Base-by-base conservation (phyloP, 768 basidiomycete species). In the Gymnopilus junonius region DNA sequence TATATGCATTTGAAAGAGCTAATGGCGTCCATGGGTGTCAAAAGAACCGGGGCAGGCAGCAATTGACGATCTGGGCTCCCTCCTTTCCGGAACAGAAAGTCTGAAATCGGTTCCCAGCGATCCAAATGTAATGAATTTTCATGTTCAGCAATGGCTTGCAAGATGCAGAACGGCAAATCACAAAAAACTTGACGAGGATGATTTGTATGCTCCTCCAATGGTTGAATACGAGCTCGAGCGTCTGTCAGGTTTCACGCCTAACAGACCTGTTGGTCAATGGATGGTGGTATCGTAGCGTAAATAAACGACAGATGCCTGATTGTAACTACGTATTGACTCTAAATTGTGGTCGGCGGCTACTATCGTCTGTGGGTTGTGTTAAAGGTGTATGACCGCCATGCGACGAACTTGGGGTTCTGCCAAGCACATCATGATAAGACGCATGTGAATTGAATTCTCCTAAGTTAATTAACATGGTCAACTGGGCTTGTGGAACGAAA, bases 381-480 rank as follows among this genome's bases (percentile, higher is more conserved):
- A 77, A 74, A 23, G 87, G 87, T 35, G 87, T 83, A 53, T 77
- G 75, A 23, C 82, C 85, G n/a, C 87, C 87, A 71, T 88, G 82
- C 21, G 82, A 84, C 29, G 88, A 88, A 61, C 77, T 85, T 0
- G 87, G 88, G 17, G 87, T 89, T 69, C 84, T 75, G 50, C 81
- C 79, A 31, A 71, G 59, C 65, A 67, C 71, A 69, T 75, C 79
- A 60, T 70, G 72, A 50, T 67, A 60, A 37, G 27, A 60, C 37
- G 57, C 58, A 61, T 59, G 68, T 56, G 65, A 59, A 56, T 72
- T 66, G 34, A 69, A 55, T 55, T 70, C 65, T 50, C 29, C 48
- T 61, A 67, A 59, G 40, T 53, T 29, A 15, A 53, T 39, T 55
- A 62, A 34, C 10, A 63, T 20, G 32, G 66, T 67, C 43, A 71